A percentile compares a stretch with the other conserved stretches of the same genome.
Conservation (phyloP, 2,329 filamentous ascomycete genomes). For the Paraconiothyrium sp. region DNA sequence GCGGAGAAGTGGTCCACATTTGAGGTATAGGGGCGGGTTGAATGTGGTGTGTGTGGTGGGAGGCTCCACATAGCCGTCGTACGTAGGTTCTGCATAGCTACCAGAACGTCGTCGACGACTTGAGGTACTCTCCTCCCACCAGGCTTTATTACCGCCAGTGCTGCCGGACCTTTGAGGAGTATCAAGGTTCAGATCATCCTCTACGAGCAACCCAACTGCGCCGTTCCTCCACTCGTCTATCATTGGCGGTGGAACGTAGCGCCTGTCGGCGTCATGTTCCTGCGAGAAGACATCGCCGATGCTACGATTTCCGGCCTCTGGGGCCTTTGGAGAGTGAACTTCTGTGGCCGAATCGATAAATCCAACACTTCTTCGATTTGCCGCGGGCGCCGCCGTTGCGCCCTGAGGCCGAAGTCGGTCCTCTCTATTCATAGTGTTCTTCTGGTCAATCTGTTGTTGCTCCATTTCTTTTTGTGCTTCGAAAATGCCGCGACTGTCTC, state of each 20-base stretch:
- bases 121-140: constrained; percentile 76
- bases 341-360: constrained; percentile 46
- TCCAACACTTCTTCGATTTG: constrained; percentile 53
- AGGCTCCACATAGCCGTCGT: constrained; percentile 74
- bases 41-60: constrained; percentile 75
- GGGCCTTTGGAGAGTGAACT: constrained; percentile 29
- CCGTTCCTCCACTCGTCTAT: constrained; percentile 65
- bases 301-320: constrained; percentile 42
- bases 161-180: constrained; percentile 38
- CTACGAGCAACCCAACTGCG: constrained; percentile 49
- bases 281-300: constrained; percentile 42
- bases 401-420: constrained; percentile 43
- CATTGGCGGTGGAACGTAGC: constrained; percentile 67
- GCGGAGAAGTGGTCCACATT: constrained; percentile 88
- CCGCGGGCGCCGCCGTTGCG: constrained; percentile 41
- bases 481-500: constrained; percentile 47
- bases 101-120: constrained; percentile 51
- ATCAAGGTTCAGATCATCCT: constrained; percentile 56
- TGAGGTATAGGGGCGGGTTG: constrained; percentile 82
- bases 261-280: constrained; percentile 56
- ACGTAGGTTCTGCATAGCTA: constrained; percentile 58
- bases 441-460: constrained; percentile 49
- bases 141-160: constrained; percentile 59
- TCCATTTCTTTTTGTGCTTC: constrained; percentile 52
- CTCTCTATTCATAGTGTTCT: constrained; percentile 44